Base-by-base conservation (phyloP, 2,329 filamentous ascomycete genomes). In the Trichophyton mentagrophytes region DNA sequence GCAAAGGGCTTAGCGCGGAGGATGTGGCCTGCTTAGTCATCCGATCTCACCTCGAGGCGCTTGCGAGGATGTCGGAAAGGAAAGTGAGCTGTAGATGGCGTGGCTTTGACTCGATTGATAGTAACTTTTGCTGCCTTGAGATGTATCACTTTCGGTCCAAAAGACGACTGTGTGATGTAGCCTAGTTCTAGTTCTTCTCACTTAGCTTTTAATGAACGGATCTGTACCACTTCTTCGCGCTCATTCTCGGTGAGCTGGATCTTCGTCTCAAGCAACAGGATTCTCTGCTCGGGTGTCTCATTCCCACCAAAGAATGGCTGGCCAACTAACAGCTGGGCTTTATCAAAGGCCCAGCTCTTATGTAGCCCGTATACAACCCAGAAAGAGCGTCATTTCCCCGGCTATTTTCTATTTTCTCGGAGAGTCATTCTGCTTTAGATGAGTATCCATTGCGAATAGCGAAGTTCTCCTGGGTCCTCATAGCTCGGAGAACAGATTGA, bases 291-390 rank as follows among this genome's bases (percentile, higher is more conserved):
- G 40, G 30, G 58, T 17, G 30, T 44, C 15, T 60, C 59, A 27
- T 36, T 22, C 3, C 38, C 33, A 8, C 59, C 58, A 53, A 62
- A 59, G 27, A 46, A 33, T 27, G 17, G 17, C 20, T 51, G 5
- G 22, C 57, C 59, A 53, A 62, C 46, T 8, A 58, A 55, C 13
- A 30, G 55, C 61, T 59, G 63, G 25, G 62, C 49, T 1, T 62
- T 58, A 61, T 68, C 66, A 59, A 36, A n/a, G 67, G 66, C 62
- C 63, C 63, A 69, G 49, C 62, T 68, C 13, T 64, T 62, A 60
- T 62, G 58, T 40, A 55, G 47, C 30, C 56, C 66, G 46, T 64
- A 68, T 3, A 44, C 38, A 3, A 68, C 60, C 64, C 67, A 68
- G 25, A 67, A 68, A 33, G 61, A 33, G 61, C 60, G 1, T 65